Evolutionary conservation across 306 rosid species (phyloP), one percentile per base, ranked within the genome.

Genomic region (Cucurbita pepo): DNA sequence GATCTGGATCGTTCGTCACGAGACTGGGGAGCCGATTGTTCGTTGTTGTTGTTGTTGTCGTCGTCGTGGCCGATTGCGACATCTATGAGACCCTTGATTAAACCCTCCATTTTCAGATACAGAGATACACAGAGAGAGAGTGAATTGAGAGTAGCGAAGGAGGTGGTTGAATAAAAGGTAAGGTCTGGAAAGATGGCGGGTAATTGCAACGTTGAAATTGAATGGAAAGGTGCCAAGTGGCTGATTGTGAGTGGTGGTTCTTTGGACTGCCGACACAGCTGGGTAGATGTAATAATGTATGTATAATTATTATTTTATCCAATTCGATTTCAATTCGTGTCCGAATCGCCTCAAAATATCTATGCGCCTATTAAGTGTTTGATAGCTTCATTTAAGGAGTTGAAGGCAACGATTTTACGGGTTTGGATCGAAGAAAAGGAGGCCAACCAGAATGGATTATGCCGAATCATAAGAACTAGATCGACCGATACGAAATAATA

Each of bases 1-100:
- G 96, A 91, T 86, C 94, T 87, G 79, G 96, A 85, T 5, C 84
- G 86, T 6, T 88, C 86, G 12, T 83, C 88, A 0, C 79, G 83
- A 56, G 83, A 74, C 25, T 70, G 70, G 21, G 86, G 69, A 4
- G 63, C 71, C 7, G 76, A 73, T 3, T 81, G 72, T 19, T 78
- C 71, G 54, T 80, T 56, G 61, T 48, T 22, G 22, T 22, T 73
- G 55, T 79, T 57, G 61, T 3, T 61, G 58, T 3, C 52, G 65
- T 75, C 74, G 67, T 22, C n/a, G 71, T 40, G 78, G 25, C 86
- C 93, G 73, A 92, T 79, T 15, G 76, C 90, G 8, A 78, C 83
- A 18, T 79, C 83, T 62, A 81, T 22, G 66, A 92, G 59, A 18
- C 93, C 98, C 75, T 88, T 90, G 80, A 92, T 83, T 52, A 92